Evolutionary conservation across 78 protist species (phyloP), one percentile per base, ranked within the genome.

Genomic region (Speleostelium caveatum): DNA sequence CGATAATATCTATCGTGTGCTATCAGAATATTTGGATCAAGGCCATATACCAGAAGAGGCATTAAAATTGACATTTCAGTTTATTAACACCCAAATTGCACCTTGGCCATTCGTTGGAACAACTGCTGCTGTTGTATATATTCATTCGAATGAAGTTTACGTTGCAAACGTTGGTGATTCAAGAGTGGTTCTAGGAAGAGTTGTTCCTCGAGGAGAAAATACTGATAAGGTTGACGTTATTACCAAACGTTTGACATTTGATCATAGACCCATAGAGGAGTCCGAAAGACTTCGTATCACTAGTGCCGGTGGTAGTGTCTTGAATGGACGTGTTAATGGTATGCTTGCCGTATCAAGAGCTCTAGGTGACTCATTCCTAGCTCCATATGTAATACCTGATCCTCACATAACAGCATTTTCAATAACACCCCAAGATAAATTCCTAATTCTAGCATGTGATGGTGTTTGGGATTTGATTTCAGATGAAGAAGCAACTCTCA

Each of bases 401-500:
- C 93, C 93, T 24, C n/a, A 67, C 36, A 16, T 55, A 24, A 24
- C 32, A 2, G 7, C 35, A 30, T 35, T 72, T 26, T 42, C 65
- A 67, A 67, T 86, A 12, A 61, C 77, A 65, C 26, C 26, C 12
- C 61, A 86, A 7, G 58, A 61, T 61, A 75, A 86, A 72, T 86
- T 86, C 51, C 53, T 86, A 56, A 86, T 86, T 42, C 39, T 86
- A 14, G 93, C 87, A 28, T 86, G 93, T 12, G 93, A 86, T 72
- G 93, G 93, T 58, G 93, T 86, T 58, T 86, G 93, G 93, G 93
- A 86, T 75, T 21, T 76, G 35, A 55, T 95, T 32, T 71, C 86
- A 2, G 96, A 95, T 61, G 90, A 90, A 76, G 95, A 93, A 30
- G 96, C 96, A 33, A 83, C 90, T 36, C 14, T 88, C 32, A 60